Conservation (phyloP, 805 yeast genomes). For the Yarrowia alimentaria region DNA sequence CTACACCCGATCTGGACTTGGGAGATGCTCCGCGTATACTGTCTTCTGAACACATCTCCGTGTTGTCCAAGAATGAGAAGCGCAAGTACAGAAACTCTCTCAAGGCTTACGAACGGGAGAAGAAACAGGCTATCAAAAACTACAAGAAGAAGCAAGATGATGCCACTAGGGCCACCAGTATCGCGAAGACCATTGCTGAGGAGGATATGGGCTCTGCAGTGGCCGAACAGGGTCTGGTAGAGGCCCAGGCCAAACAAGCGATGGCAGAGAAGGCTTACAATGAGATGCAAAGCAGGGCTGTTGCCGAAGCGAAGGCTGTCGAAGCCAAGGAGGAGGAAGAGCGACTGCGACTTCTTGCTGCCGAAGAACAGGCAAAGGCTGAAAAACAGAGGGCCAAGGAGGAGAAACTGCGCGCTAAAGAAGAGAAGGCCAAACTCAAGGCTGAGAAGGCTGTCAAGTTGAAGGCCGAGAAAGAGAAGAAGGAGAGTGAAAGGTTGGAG, state of each 20-base stretch:
- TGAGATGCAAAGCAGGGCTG: slow-evolving; percentile 9
- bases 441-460: slow-evolving; percentile 11
- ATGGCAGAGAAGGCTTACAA: slow-evolving; percentile 2
- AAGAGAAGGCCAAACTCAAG: background rate
- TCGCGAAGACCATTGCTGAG: background rate
- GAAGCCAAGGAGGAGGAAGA: slow-evolving; percentile 12
- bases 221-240: background rate
- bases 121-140: slow-evolving; percentile 17
- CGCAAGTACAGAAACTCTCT: slow-evolving; percentile 19
- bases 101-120: slow-evolving; percentile 19
- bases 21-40: slow-evolving; percentile 21
- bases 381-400: slow-evolving; percentile 8
- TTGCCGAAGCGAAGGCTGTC: background rate
- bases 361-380: slow-evolving; percentile 3
- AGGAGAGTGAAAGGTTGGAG: slow-evolving; percentile 10
- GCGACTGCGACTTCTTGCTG: too few species aligned
- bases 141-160: slow-evolving; percentile 23
- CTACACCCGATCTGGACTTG: slow-evolving; percentile 6
- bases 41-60: slow-evolving; percentile 5
- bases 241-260: slow-evolving; percentile 6
- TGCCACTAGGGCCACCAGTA: slow-evolving; percentile 2
- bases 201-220: background rate
- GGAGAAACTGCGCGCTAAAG: slow-evolving; percentile 1
- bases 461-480: slow-evolving; percentile 15
- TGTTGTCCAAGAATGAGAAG: slow-evolving; percentile 21